Percentiles rank a stretch among this genome's conserved stretches.
phyloP scores from a whole-genome alignment of 2,329 filamentous ascomycete genomes.

The Reticulascus tulasneorum region DNA sequence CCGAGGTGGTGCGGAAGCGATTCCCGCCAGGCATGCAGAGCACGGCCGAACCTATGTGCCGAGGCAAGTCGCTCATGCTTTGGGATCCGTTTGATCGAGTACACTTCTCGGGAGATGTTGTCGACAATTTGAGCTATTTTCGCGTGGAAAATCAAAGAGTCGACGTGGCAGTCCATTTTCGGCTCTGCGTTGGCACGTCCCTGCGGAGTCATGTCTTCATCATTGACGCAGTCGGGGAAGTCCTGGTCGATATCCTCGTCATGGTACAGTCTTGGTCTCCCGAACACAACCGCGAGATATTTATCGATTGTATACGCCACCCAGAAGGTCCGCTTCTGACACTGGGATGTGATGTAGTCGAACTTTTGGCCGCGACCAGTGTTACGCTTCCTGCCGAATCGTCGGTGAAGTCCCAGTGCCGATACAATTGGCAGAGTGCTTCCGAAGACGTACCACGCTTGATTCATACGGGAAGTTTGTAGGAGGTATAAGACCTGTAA shows the following conservation, averaged over 20 bases:
- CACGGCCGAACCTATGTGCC: constrained; percentile 30
- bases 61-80: constrained; percentile 31
- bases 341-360: constrained; percentile 46
- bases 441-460: constrained; percentile 60
- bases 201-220: constrained; percentile 49
- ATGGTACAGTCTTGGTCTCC: constrained; percentile 55
- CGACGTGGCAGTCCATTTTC: constrained; percentile 43
- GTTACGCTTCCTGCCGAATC: constrained; percentile 7
- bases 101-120: constrained; percentile 33
- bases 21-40: constrained; percentile 35
- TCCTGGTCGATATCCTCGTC: constrained; percentile 62
- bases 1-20: constrained; percentile 39
- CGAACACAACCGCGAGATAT: constrained; percentile 60
- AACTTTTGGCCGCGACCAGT: not conserved
- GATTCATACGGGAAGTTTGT: constrained; percentile 55
- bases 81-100: constrained; percentile 29
- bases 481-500: constrained; percentile 56
- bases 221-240: constrained; percentile 51
- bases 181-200: constrained; percentile 21
- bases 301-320: constrained; percentile 59
- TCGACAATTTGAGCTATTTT: constrained; percentile 37
- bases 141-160: constrained; percentile 41
- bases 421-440: constrained; percentile 50
- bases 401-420: constrained; percentile 30
- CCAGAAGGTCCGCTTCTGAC: constrained; percentile 58